Conservation (phyloP, 2,329 filamentous ascomycete genomes). For the Fusarium sambucinum region DNA sequence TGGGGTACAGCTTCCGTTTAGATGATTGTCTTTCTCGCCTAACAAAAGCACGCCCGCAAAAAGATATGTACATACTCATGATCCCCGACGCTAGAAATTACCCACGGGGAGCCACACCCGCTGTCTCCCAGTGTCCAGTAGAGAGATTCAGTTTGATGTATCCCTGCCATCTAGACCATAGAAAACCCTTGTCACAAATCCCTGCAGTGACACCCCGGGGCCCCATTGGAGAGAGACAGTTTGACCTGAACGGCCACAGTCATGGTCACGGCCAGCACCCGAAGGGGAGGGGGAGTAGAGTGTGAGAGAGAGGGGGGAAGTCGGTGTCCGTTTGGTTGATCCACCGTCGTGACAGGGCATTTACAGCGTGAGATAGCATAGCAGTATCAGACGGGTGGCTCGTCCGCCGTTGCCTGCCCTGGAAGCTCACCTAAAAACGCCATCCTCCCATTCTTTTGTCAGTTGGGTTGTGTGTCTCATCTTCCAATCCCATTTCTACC, state of each 20-base stretch:
- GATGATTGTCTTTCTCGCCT: constrained; percentile 4
- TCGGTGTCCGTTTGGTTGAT: constrained; percentile 36
- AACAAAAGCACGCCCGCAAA: neutral
- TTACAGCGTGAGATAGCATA: constrained; percentile 34
- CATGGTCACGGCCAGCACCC: constrained; percentile 30
- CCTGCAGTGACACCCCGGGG: constrained; percentile 34
- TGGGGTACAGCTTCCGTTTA: constrained; percentile 27
- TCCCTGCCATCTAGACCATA: neutral
- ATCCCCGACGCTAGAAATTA: constrained; percentile 35
- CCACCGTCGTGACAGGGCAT: constrained; percentile 40
- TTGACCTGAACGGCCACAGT: neutral
- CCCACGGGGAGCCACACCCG: constrained; percentile 37
- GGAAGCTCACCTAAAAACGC: constrained; percentile 36
- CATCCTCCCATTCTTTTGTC: constrained; percentile 16
- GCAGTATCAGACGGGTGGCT: constrained; percentile 36
- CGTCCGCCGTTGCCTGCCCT: constrained; percentile 17
- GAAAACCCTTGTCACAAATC: constrained; percentile 31
- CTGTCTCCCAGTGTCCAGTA: neutral
- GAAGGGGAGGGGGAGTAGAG: constrained; percentile 4
- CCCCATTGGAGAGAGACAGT: constrained; percentile 1
- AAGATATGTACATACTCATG: neutral
- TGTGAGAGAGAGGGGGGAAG: constrained; percentile 1
- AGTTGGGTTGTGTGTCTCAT: constrained; percentile 2
- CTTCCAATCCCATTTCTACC: neutral
- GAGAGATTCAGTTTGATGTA: neutral